A percentile compares a stretch with the other conserved stretches of the same genome.
These are phyloP conservation scores for Colletotrichum viniferum DNA, from an alignment of 2,329 filamentous ascomycete species.

Conservation along the genomic window DNA sequence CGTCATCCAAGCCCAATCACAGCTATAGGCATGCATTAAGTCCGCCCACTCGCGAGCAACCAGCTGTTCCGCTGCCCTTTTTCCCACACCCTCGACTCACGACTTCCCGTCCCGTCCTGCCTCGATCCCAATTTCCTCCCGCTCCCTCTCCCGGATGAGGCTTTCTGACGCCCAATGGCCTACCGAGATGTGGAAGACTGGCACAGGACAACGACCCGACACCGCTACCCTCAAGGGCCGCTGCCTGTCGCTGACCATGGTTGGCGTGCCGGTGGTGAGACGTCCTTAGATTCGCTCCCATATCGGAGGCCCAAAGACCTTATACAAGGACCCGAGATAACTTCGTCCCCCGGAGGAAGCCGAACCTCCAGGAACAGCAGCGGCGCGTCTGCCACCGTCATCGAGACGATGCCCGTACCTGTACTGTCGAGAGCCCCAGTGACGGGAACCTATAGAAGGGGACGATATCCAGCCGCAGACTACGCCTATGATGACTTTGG, in stretches of 20 bases:
- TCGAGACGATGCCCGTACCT: slow-evolving; percentile 17
- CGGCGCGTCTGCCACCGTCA: slow-evolving; percentile 8
- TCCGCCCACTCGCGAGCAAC: slow-evolving; percentile 17
- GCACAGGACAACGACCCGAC: slow-evolving; percentile 19
- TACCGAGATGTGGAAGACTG: slow-evolving; percentile 23
- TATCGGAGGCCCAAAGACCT: slow-evolving; percentile 30
- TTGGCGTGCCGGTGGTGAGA: slow-evolving; percentile 32
- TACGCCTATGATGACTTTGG: not conserved
- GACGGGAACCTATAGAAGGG: slow-evolving; percentile 10
- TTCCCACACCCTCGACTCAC: not conserved
- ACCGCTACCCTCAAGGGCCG: slow-evolving; percentile 14
- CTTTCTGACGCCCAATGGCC: slow-evolving; percentile 21
- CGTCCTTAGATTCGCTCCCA: slow-evolving; percentile 36
- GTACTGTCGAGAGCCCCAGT: slow-evolving; percentile 9
- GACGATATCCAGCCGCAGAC: slow-evolving; percentile 2
- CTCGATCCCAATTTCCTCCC: not conserved
- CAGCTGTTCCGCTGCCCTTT: slow-evolving; percentile 19
- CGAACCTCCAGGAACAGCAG: slow-evolving; percentile 14
- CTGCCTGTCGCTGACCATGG: slow-evolving; percentile 32
- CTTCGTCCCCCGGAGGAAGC: slow-evolving; percentile 29
- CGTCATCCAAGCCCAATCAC: slow-evolving; percentile 21
- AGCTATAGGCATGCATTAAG: slow-evolving; percentile 13
- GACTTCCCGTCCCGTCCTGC: not conserved
- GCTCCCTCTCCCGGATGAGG: slow-evolving; percentile 14
- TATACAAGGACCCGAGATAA: slow-evolving; percentile 36